Conservation (phyloP, 208 protist species). For the Strigomonas galati region DNA sequence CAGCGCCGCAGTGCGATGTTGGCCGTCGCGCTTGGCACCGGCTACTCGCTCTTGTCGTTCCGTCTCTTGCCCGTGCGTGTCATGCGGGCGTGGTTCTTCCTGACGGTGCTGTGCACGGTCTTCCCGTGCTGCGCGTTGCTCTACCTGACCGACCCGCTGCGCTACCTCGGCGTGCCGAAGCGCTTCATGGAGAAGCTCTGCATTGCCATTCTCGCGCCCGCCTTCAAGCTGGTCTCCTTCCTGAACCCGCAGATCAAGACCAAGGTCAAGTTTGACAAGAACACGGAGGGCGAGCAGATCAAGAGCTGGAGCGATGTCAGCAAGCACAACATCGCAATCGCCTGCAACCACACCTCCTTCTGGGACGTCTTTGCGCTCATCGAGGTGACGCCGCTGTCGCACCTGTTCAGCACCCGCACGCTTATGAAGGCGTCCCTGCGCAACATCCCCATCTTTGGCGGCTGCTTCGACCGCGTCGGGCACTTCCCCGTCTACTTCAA, state of each 20-base stretch:
- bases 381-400: conserved; percentile 29
- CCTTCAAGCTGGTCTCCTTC: conserved; percentile 31
- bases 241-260: conserved; percentile 51
- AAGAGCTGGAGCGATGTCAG: conserved; percentile 30
- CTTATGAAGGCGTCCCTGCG: conserved; percentile 59
- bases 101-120: conserved; percentile 27
- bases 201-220: conserved; percentile 19
- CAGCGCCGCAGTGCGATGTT: conserved; percentile 20
- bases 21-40: conserved; percentile 23
- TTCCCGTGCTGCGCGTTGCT: conserved; percentile 26
- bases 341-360: conserved; percentile 56
- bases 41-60: conserved; percentile 30
- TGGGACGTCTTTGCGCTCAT: conserved; percentile 65
- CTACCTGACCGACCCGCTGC: conserved; percentile 34
- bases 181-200: conserved; percentile 24
- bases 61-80: conserved; percentile 29
- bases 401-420: conserved; percentile 40
- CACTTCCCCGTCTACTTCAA: conserved; percentile 83
- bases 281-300: conserved; percentile 24
- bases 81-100: conserved; percentile 49
- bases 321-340: too few relatives aligned
- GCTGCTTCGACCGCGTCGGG: conserved; percentile 45
- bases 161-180: conserved; percentile 38
- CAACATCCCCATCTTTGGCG: conserved; percentile 61
- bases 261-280: conserved; percentile 28